These are phyloP conservation scores for Crassisporium funariophilum DNA, from an alignment of 768 basidiomycete genomes.

Conservation along the genomic window DNA sequence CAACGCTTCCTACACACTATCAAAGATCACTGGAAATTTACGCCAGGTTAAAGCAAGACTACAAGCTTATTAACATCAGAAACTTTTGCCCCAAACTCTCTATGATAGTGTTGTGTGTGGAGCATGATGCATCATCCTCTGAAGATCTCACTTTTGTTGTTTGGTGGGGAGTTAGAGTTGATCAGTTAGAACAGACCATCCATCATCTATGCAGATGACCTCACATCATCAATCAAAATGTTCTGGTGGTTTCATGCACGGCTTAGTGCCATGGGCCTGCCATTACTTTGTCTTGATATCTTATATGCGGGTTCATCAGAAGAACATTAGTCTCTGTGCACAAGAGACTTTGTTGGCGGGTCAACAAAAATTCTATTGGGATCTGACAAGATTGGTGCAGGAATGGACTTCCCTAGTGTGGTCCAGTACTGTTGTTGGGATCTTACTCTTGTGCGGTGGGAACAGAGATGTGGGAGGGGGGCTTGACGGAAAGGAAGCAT, in stretches of 20 bases:
- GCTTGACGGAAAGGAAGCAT: conserved; percentile 3
- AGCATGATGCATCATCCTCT: conserved; percentile 15
- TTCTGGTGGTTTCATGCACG: conserved; percentile 22
- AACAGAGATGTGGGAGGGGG: conserved; percentile 15
- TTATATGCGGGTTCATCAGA: conserved; percentile 22
- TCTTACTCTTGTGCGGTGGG: conserved; percentile 13
- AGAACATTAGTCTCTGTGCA: conserved; percentile 14
- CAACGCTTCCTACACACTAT: conserved; percentile 18
- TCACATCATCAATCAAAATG: conserved; percentile 21
- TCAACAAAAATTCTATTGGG: conserved; percentile 16
- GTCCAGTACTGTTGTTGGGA: conserved; percentile 17
- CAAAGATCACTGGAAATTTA: conserved; percentile 11
- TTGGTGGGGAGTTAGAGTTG: conserved; percentile 1
- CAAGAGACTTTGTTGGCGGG: conserved; percentile 14
- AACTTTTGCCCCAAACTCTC: conserved; percentile 25
- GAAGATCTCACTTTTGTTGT: conserved; percentile 20
- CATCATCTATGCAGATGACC: conserved; percentile 18
- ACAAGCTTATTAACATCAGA: conserved; percentile 21
- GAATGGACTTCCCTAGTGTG: conserved; percentile 22
- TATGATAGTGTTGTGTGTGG: conserved; percentile 16
- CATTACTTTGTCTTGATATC: conserved; percentile 15
- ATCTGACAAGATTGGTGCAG: conserved; percentile 23
- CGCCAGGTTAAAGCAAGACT: conserved; percentile 11
- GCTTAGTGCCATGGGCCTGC: conserved; percentile 8
- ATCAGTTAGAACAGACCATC: conserved; percentile 7